Evolutionary conservation across 2,329 filamentous ascomycete species (phyloP).

Genomic region (Calonectria pseudoreteaudii): DNA sequence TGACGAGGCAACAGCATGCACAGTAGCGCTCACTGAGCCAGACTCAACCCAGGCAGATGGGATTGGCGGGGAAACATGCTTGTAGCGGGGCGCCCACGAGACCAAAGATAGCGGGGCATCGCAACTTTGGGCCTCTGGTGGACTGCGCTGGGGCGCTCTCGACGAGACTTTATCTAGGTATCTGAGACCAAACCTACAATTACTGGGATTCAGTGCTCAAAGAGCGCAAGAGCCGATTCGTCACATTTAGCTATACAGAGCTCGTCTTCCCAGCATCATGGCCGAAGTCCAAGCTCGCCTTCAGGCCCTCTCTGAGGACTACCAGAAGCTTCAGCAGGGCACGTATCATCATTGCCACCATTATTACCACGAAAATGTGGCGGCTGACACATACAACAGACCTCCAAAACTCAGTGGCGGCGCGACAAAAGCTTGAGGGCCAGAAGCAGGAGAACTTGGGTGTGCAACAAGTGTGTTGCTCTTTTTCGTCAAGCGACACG

Average conservation of each 20-base stretch:
- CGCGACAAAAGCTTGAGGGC: constrained; percentile 91
- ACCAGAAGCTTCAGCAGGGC: constrained; percentile 88
- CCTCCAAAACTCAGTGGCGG: constrained; percentile 79
- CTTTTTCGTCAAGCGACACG: neutral
- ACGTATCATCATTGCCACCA: constrained; percentile 35
- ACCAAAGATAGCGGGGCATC: constrained; percentile 41
- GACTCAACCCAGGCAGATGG: constrained; percentile 1
- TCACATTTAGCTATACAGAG: neutral
- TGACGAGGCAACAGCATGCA: constrained; percentile 23
- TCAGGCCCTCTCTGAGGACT: constrained; percentile 88
- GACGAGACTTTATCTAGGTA: constrained; percentile 8
- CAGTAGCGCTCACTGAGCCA: constrained; percentile 11
- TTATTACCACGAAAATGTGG: constrained; percentile 7
- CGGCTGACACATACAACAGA: constrained; percentile 64
- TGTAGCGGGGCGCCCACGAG: constrained; percentile 46
- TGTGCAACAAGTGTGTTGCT: constrained; percentile 77
- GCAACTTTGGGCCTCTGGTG: constrained; percentile 20
- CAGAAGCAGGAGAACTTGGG: constrained; percentile 93
- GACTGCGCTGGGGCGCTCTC: constrained; percentile 5
- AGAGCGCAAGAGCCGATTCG: neutral
- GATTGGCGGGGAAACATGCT: constrained; percentile 57
- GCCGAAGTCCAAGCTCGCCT: constrained; percentile 80
- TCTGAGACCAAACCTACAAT: neutral
- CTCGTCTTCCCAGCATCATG: constrained; percentile 58
- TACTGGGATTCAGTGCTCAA: neutral